Base-by-base conservation (phyloP, 331 rosid genomes). In the Stylosanthes scabra region DNA sequence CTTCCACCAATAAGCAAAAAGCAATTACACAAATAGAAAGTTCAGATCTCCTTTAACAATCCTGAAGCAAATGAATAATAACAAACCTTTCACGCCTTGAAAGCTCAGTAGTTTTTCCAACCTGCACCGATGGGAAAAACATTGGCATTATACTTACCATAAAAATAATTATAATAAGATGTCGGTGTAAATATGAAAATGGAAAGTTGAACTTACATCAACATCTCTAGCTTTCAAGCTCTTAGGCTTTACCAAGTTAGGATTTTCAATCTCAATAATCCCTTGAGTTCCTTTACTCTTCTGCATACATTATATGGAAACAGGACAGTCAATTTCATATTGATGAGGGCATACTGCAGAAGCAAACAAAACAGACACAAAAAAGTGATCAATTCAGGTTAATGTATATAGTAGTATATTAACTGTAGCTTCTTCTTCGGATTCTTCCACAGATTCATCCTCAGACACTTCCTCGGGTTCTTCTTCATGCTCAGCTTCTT, bases 11-110 rank as follows among this genome's bases (percentile, higher is more conserved):
- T 37, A 66, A 50, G 45, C 47, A 47, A 71, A 0, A 41, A 69
- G 15, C 47, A 47, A 57, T 40, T 70, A 40, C 31, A 56, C 0
- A 8, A 8, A 67, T 49, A 52, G 1, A 34, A 63, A 15, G 49
- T 20, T 46, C 66, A 12, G 11, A 13, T n/a, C 47, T 62, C 55
- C 40, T 25, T 50, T 40, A 70, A 74, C 28, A 66, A 47, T 10
- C 20, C 29, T 45, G 12, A 63, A 63, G 39, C 28, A 76, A 76
- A 71, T 41, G 37, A 76, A 61, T 63, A 59, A 60, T 55, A 66
- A 63, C 72, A 59, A 73, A 85, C 87, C 89, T 85, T 85, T 85
- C 89, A 69, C 89, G 87, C 83, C 89, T 82, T 76, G 87, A 85
- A 71, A 85, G 87, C 69, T 85, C 89, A 62, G 81, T 79, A 12